Evolutionary conservation across 2,329 filamentous ascomycete genomes (phyloP), one percentile per base, ranked within the genome.

Genomic region (Neopestalotiopsis rosae): DNA sequence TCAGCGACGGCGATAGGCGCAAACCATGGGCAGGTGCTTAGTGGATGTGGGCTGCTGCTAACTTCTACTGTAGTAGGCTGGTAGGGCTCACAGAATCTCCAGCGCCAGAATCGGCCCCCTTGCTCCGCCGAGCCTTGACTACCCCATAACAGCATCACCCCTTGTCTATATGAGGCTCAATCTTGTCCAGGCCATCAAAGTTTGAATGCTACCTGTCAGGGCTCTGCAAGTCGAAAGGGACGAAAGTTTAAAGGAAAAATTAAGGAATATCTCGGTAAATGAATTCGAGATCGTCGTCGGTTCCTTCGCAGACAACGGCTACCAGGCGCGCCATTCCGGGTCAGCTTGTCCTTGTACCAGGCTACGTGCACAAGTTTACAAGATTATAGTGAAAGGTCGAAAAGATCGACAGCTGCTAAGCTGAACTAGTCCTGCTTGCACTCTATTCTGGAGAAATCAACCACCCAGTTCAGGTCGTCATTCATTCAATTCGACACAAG

Each of bases 141-240:
- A 14, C 17, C 45, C 45, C 45, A 34, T 38, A 20, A 38, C 34
- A 62, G 59, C 32, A 62, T 34, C 32, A 20, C 20, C 32, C 61
- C 61, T 24, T 64, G 61, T 32, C 17, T 45, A 64, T 32, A 49
- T 64, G 61, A 64, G 61, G 61, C 61, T 64, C 38, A 52, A 40
- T n/a, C n/a, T 28, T 14, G 38, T 49, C 61, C 14, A 64, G 20
- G 38, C 38, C 13, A 64, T 28, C 20, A 24, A n/a, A 17, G 17
- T 52, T 52, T n/a, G 45, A 20, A 38, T 10, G 34, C 5, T 38
- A 10, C 34, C 6, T 38, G 34, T 38, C 17, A 56, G 17, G 17
- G 49, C 20, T 56, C 20, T 56, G 17, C 49, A 56, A 56, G 49
- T 14, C 49, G 14, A 56, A 56, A 6, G 14, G 14, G 49, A 6